Evolutionary conservation across 2,329 filamentous ascomycete species (phyloP).

Genomic region (Thermoascus crustaceus): DNA sequence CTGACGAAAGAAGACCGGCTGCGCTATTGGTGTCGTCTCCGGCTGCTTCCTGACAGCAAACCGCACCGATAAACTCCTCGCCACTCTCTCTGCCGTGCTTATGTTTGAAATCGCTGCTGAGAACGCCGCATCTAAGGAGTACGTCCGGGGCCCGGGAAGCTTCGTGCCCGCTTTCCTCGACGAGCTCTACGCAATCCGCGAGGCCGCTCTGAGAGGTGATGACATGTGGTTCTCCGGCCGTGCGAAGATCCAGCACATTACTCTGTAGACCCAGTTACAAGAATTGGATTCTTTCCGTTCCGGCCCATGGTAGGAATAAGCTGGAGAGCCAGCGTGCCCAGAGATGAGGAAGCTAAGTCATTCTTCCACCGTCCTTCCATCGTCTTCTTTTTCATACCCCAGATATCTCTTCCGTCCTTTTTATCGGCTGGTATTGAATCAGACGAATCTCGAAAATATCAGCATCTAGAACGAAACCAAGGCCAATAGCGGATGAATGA

Average conservation of each 20-base stretch:
- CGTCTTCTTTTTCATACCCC: too few relatives aligned
- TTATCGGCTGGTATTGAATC: too few relatives aligned
- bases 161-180: conserved; percentile 85
- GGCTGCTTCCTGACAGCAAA: conserved; percentile 64
- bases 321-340: too few relatives aligned
- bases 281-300: background rate
- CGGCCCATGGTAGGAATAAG: too few relatives aligned
- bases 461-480: too few relatives aligned
- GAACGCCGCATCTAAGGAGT: conserved; percentile 46
- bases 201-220: conserved; percentile 23
- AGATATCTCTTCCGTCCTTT: too few relatives aligned
- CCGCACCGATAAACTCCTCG: conserved; percentile 58
- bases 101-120: conserved; percentile 75
- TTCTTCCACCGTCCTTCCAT: too few relatives aligned
- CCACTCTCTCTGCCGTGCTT: conserved; percentile 63
- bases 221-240: conserved; percentile 27
- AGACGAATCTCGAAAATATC: too few relatives aligned
- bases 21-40: conserved; percentile 73
- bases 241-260: conserved; percentile 29
- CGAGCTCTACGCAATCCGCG: conserved; percentile 46
- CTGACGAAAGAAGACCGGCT: conserved; percentile 54
- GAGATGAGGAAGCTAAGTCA: too few relatives aligned
- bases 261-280: conserved; percentile 11
- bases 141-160: conserved; percentile 71
- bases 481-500: too few relatives aligned